Percentiles rank a stretch among this genome's conserved stretches.
phyloP scores from a whole-genome alignment of 148 eudicot species.

The Drosera capensis region DNA sequence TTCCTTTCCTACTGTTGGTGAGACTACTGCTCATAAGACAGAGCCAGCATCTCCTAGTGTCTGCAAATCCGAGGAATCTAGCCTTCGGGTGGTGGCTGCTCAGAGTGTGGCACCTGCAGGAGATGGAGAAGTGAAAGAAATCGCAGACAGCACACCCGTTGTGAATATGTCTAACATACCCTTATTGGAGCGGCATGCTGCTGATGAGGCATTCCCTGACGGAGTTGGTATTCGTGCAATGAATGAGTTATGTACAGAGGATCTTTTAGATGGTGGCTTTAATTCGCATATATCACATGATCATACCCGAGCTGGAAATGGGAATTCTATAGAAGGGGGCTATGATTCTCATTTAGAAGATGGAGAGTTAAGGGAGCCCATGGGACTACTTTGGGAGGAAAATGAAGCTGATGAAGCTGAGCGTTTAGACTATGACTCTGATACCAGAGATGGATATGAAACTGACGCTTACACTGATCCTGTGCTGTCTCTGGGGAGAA shows the following conservation, averaged over 20 bases:
- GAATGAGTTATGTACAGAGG: conserved; percentile 8
- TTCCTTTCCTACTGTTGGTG: background rate
- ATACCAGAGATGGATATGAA: conserved; percentile 24
- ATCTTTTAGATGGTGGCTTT: conserved; percentile 11
- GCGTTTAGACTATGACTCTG: conserved; percentile 43
- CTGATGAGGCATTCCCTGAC: background rate
- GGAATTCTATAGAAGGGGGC: conserved; percentile 17
- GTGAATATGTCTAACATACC: background rate
- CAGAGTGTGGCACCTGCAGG: background rate
- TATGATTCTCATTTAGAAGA: conserved; percentile 71
- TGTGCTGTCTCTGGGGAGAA: conserved; percentile 13
- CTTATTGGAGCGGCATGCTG: conserved; percentile 1
- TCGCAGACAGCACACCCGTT: background rate
- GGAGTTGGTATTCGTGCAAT: background rate
- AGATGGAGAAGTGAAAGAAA: background rate
- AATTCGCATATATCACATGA: conserved; percentile 19
- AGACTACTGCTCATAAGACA: background rate
- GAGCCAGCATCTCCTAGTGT: conserved; percentile 4
- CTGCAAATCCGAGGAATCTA: conserved; percentile 8
- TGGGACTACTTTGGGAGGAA: conserved; percentile 23
- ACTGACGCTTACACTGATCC: conserved; percentile 21
- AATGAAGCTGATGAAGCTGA: conserved; percentile 43
- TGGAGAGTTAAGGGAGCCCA: conserved; percentile 55
- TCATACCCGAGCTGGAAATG: conserved; percentile 8
- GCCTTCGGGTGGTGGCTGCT: conserved; percentile 5